Evolutionary conservation across 371 early-diverging fungal species (phyloP).

Genomic region (Mortierella sp.): DNA sequence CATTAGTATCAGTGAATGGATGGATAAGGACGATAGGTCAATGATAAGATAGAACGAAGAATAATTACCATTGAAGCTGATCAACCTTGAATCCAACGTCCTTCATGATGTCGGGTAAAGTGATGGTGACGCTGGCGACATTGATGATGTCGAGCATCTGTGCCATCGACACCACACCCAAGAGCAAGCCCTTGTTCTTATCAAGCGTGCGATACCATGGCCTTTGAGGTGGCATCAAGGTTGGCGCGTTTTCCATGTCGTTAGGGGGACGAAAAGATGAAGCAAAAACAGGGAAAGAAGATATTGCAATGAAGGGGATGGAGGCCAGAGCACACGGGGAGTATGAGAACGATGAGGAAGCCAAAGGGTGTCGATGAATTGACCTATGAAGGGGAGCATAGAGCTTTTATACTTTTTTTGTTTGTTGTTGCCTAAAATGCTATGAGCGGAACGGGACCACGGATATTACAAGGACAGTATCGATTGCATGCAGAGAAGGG

Average conservation of each 20-base stretch:
- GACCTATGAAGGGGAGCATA: neutral
- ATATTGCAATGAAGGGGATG: no score
- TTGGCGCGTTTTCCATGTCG: neutral
- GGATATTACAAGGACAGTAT: neutral
- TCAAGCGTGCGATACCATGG: conserved; percentile 34
- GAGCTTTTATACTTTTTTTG: neutral
- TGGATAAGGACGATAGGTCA: neutral
- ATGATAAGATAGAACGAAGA: neutral
- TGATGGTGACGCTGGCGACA: conserved; percentile 36
- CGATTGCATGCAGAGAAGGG: neutral
- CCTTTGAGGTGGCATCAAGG: neutral
- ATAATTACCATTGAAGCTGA: conserved; percentile 34
- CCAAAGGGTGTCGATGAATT: neutral
- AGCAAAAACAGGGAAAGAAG: neutral
- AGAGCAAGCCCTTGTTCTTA: conserved; percentile 28
- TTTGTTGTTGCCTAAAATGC: neutral
- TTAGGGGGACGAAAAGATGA: neutral
- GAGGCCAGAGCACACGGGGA: neutral
- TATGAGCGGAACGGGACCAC: neutral
- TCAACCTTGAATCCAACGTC: conserved; percentile 37
- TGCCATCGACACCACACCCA: conserved; percentile 32
- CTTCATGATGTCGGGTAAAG: conserved; percentile 31
- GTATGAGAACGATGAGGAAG: neutral
- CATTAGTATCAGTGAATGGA: neutral
- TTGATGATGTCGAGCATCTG: conserved; percentile 49